Conservation (phyloP, 176 grass and related monocot species). For the Oryza australiensis region DNA sequence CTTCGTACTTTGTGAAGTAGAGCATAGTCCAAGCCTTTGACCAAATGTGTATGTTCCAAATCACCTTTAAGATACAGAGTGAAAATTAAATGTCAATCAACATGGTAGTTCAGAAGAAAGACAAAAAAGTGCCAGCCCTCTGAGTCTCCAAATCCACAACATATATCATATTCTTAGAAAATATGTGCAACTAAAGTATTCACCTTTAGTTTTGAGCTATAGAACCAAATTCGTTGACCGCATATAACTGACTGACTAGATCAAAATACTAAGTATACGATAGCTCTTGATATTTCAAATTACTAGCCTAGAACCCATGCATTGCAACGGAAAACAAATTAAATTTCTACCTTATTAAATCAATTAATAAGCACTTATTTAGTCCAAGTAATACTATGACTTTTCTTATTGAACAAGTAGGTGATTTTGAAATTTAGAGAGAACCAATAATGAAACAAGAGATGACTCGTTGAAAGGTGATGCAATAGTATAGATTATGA, state of each 20-base stretch:
- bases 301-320: too few species aligned
- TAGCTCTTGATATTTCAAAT: conserved; percentile 17
- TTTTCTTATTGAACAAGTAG: too few species aligned
- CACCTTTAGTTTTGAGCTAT: background rate
- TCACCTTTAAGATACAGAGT: conserved; percentile 68
- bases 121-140: background rate
- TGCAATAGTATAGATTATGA: too few species aligned
- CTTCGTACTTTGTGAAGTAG: conserved; percentile 95
- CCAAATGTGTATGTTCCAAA: conserved; percentile 98
- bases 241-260: background rate
- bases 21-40: conserved; percentile 99
- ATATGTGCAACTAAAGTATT: background rate
- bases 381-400: too few species aligned
- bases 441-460: too few species aligned
- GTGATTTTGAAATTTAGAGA: too few species aligned
- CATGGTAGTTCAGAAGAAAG: background rate
- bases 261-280: background rate
- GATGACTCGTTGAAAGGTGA: too few species aligned
- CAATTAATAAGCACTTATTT: too few species aligned
- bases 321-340: too few species aligned
- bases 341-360: too few species aligned
- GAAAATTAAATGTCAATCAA: conserved; percentile 24
- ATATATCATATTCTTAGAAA: conserved; percentile 30
- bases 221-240: background rate
- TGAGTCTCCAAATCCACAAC: background rate